Base-by-base conservation (phyloP, 2,329 filamentous ascomycete genomes). In the Trichoderma semiorbis region DNA sequence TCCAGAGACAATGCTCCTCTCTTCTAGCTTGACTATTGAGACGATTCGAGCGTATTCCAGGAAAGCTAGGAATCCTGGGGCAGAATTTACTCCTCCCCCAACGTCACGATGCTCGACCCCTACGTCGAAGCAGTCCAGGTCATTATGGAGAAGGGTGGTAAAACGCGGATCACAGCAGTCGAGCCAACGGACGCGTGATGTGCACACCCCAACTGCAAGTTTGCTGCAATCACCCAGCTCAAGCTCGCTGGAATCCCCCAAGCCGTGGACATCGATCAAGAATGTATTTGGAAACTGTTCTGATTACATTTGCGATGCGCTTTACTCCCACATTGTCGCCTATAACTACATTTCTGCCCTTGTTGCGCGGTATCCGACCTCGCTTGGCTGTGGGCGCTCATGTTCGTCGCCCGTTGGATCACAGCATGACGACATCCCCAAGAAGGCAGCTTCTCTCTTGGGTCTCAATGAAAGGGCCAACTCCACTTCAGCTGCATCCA, bases 241-340 rank as follows among this genome's bases (percentile, higher is more conserved):
- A 7, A 73, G 64, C 24, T 73, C 71, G 6, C 24, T 72, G 7
- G 75, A 76, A 14, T 50, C 75, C 3, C 75, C 78, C 58, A 78
- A 79, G 21, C 81, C 82, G 2, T 87, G 85, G 85, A 75, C 76
- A 5, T 76, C 84, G 0, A 81, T 90, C 71, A 83, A 84, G 73
- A 84, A 84, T 69, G 83, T 90, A 65, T 89, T 90, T 76, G 83
- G 85, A 0, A 75, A 78, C 3, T 87, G 84, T 26, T 84, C 85
- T 2, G 85, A 88, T 73, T 85, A 86, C 74, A 83, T 89, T 7
- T 89, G 87, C 75, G 87, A 90, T 66, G 86, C 87, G 0, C 78
- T 90, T 7, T 90, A 89, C 75, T 88, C 88, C 0, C 87, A 90
- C 75, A 81, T 90, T 10, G 79, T 90, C 5, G 87, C 86, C 0